Conservation (phyloP, 768 basidiomycete genomes). For the Hericium erinaceus region DNA sequence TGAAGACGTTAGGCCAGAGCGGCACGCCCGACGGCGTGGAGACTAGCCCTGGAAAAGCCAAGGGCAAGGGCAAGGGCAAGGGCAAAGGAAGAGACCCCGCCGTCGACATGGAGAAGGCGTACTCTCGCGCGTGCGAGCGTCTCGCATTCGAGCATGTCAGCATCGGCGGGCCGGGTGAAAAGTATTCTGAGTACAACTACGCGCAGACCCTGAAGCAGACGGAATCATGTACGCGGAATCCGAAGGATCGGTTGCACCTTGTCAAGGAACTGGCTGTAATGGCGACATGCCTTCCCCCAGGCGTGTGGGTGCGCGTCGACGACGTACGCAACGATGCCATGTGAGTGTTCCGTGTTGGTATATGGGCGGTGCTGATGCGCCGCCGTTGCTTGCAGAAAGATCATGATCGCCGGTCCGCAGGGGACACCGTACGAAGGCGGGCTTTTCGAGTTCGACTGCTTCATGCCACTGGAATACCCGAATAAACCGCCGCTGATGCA, state of each 20-base stretch:
- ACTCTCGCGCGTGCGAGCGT: conserved; percentile 34
- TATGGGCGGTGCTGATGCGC: background rate
- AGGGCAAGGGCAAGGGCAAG: conserved; percentile 9
- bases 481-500: conserved; percentile 37
- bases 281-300: conserved; percentile 45
- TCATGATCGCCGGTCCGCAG: conserved; percentile 55
- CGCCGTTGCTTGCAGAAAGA: conserved; percentile 26
- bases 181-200: background rate
- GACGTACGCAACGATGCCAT: conserved; percentile 49
- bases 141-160: conserved; percentile 39
- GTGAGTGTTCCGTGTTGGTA: conserved; percentile 24
- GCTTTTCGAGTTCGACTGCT: conserved; percentile 56
- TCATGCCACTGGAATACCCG: conserved; percentile 44
- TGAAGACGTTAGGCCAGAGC: conserved; percentile 28
- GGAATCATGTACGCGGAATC: conserved; percentile 30
- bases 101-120: conserved; percentile 30
- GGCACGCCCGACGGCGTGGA: background rate
- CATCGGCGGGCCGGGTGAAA: conserved; percentile 16
- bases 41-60: background rate
- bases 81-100: conserved; percentile 26
- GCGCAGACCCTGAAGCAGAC: conserved; percentile 18
- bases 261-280: conserved; percentile 48
- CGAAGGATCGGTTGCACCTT: conserved; percentile 41
- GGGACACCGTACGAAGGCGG: conserved; percentile 62
- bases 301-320: conserved; percentile 48